Evolutionary conservation across 2,329 filamentous ascomycete species (phyloP).

Genomic region (Penicillium occitanis): DNA sequence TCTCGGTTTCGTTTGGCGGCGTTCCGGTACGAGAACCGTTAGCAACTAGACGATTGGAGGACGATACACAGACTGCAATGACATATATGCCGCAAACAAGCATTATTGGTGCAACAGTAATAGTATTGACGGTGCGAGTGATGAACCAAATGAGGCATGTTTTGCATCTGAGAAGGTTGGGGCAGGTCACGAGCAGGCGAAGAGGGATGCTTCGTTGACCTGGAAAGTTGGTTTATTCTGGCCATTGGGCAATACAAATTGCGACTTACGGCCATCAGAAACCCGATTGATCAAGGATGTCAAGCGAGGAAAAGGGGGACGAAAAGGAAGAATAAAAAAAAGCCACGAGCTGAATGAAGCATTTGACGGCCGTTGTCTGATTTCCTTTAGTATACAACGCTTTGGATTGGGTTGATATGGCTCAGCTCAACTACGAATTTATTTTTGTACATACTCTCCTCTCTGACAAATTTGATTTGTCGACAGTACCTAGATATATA

Average conservation of each 20-base stretch:
- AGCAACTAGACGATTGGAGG: neutral
- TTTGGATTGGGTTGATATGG: neutral
- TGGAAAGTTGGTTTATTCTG: neutral
- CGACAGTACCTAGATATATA: neutral
- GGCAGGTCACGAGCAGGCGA: neutral
- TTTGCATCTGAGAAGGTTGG: neutral
- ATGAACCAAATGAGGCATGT: constrained; percentile 11
- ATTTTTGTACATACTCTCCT: neutral
- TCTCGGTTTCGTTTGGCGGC: constrained; percentile 13
- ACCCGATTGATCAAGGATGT: too few relatives aligned
- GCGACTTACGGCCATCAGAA: too few relatives aligned
- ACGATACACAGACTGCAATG: constrained; percentile 19
- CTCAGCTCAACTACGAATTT: neutral
- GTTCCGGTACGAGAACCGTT: neutral
- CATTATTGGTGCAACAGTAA: constrained; percentile 34
- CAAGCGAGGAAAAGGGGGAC: neutral
- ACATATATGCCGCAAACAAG: constrained; percentile 35
- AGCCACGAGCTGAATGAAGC: neutral
- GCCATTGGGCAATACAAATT: too few relatives aligned
- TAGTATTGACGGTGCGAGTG: constrained; percentile 31
- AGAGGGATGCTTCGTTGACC: neutral
- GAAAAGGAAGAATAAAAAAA: neutral
- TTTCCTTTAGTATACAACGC: neutral
- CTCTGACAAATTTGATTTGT: neutral
- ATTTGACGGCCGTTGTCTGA: neutral